Conservation (phyloP, 768 basidiomycete species). For the Paxillus ammoniavirescens region DNA sequence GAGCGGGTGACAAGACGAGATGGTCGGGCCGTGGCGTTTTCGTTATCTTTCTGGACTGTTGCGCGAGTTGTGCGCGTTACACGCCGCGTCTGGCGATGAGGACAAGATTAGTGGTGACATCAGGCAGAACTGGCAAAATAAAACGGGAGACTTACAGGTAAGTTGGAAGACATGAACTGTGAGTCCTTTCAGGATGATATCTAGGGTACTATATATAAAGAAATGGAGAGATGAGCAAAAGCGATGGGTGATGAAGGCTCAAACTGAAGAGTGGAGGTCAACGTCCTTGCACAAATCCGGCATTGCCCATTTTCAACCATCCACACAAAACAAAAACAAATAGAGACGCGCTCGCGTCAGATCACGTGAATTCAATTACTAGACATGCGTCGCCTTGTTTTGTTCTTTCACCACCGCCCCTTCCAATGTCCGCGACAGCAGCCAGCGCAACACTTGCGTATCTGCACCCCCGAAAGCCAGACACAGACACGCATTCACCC, state of each 20-base stretch:
- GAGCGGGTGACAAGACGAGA: constrained; percentile 58
- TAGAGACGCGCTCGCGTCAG: constrained; percentile 36
- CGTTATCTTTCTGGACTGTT: constrained; percentile 56
- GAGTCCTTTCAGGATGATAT: background rate
- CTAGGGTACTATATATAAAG: constrained; percentile 5
- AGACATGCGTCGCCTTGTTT: too few relatives aligned
- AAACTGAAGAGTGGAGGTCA: constrained; percentile 9
- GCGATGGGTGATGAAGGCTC: constrained; percentile 8
- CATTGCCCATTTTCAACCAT: constrained; percentile 35
- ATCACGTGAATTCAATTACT: constrained; percentile 28
- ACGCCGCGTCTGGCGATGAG: constrained; percentile 53
- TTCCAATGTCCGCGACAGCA: too few relatives aligned
- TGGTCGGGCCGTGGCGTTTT: constrained; percentile 69
- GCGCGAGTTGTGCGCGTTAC: constrained; percentile 55
- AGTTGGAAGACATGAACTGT: constrained; percentile 38
- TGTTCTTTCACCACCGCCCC: too few relatives aligned
- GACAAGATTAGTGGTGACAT: background rate
- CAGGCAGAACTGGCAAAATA: background rate
- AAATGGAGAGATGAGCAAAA: constrained; percentile 3
- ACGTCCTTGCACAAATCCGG: constrained; percentile 16
- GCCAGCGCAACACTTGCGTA: too few relatives aligned
- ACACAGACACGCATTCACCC: too few relatives aligned
- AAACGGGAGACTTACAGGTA: constrained; percentile 39
- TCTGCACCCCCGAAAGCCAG: too few relatives aligned
- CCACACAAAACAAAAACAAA: constrained; percentile 37